These are phyloP conservation scores for Castanospermum australe DNA, from an alignment of 306 rosid species.

Conservation along the genomic window DNA sequence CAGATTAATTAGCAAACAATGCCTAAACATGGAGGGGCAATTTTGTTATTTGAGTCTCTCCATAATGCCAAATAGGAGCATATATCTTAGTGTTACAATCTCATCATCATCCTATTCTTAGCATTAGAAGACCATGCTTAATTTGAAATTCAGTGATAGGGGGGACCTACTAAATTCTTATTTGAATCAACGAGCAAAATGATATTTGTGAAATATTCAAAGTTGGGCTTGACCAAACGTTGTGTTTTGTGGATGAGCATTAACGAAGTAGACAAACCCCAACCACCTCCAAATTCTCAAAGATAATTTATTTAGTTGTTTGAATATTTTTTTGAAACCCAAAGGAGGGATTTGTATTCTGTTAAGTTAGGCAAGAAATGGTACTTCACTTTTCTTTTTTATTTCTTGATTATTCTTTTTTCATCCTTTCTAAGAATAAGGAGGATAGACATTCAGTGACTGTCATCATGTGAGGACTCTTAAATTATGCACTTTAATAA, in stretches of 20 bases:
- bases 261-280: constrained; percentile 17
- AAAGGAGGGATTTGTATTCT: neutral
- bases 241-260: constrained; percentile 16
- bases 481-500: constrained; percentile 3
- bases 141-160: neutral
- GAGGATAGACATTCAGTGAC: constrained; percentile 9
- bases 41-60: neutral
- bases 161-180: constrained; percentile 6
- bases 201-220: neutral
- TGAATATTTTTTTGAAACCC: neutral
- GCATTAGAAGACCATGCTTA: neutral
- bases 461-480: constrained; percentile 25
- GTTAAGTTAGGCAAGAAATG: constrained; percentile 29
- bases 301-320: neutral
- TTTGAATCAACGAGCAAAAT: neutral
- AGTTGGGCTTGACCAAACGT: constrained; percentile 2
- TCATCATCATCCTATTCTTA: neutral
- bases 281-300: constrained; percentile 23
- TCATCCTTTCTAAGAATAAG: neutral
- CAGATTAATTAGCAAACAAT: neutral
- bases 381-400: constrained; percentile 4
- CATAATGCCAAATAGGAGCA: neutral
- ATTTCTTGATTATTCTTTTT: neutral
- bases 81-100: neutral
- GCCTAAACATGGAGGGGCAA: neutral